Conservation (phyloP, 1,139 yeast genomes). For the Lodderomyces pseudojiufengensis region DNA sequence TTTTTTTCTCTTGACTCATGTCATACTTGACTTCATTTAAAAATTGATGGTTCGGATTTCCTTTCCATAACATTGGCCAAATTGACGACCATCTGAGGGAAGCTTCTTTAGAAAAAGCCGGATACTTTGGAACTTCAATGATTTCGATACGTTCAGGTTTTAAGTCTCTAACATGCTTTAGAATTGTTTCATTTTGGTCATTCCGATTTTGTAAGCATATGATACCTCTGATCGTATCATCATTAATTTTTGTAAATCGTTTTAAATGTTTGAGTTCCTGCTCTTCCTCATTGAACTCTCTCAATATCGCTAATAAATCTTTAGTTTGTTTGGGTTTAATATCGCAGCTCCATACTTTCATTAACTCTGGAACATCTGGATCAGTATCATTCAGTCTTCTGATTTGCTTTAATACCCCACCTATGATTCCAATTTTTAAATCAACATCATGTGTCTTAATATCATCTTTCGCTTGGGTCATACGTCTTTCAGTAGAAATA, state of each 20-base stretch:
- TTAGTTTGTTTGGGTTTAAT: constrained; percentile 31
- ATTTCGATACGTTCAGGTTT: constrained; percentile 12
- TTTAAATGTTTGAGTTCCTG: constrained; percentile 30
- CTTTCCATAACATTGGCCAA: constrained; percentile 96
- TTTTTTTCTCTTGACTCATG: constrained; percentile 35
- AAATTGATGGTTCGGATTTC: constrained; percentile 79
- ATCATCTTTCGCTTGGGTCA: neutral
- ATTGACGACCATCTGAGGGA: constrained; percentile 62
- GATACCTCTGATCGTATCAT: constrained; percentile 19
- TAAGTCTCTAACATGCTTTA: constrained; percentile 7
- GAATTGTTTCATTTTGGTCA: constrained; percentile 6
- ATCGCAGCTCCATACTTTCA: constrained; percentile 55
- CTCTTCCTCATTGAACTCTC: constrained; percentile 28
- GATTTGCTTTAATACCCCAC: constrained; percentile 48
- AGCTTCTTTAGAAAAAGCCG: constrained; percentile 57
- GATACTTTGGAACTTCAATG: constrained; percentile 30
- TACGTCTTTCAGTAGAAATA: neutral
- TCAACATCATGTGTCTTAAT: constrained; percentile 28
- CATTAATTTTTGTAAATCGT: constrained; percentile 24
- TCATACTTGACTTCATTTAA: constrained; percentile 52
- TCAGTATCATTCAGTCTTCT: constrained; percentile 22
- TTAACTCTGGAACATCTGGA: constrained; percentile 26
- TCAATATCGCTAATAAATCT: constrained; percentile 23
- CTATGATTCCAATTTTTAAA: constrained; percentile 45
- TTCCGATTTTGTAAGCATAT: constrained; percentile 23